Percentiles rank a stretch among this genome's conserved stretches.
Evolutionary conservation across 2,329 filamentous ascomycete genomes (phyloP).

Genomic region (Cladosporium sp.): DNA sequence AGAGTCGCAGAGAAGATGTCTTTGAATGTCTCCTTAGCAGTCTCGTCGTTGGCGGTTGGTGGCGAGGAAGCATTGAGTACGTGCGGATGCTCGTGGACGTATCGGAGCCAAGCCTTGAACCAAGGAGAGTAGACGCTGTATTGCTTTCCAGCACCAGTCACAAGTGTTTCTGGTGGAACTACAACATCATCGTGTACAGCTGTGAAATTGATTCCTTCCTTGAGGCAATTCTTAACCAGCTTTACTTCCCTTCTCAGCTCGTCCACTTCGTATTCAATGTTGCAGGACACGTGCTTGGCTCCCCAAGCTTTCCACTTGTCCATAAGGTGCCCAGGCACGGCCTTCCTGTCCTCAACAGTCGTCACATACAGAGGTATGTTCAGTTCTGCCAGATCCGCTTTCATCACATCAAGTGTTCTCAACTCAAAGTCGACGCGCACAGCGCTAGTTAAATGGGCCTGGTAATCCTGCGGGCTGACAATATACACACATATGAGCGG

Average conservation of each 20-base stretch:
- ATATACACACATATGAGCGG: conserved; percentile 77
- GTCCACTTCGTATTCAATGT: conserved; percentile 90
- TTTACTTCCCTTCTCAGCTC: conserved; percentile 76
- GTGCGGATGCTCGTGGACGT: conserved; percentile 69
- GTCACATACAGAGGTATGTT: conserved; percentile 79
- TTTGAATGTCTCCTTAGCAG: conserved; percentile 50
- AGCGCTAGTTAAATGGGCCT: conserved; percentile 74
- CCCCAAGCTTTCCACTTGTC: conserved; percentile 71
- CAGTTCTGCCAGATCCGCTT: conserved; percentile 65
- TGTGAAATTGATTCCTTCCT: conserved; percentile 67
- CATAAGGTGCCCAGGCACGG: conserved; percentile 62
- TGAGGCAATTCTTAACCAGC: conserved; percentile 61
- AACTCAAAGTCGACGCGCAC: conserved; percentile 78
- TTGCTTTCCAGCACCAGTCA: conserved; percentile 69
- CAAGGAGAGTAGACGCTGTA: conserved; percentile 85
- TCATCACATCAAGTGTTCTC: conserved; percentile 67
- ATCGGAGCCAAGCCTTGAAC: conserved; percentile 73
- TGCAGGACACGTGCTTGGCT: conserved; percentile 73
- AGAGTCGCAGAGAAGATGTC: conserved; percentile 62
- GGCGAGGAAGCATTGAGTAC: conserved; percentile 63
- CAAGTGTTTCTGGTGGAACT: conserved; percentile 70
- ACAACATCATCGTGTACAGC: conserved; percentile 79
- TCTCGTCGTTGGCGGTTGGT: conserved; percentile 57
- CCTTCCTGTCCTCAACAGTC: conserved; percentile 65
- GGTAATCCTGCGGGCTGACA: conserved; percentile 78